Evolutionary conservation across 805 yeast species (phyloP).

Genomic region (Candida montana): DNA sequence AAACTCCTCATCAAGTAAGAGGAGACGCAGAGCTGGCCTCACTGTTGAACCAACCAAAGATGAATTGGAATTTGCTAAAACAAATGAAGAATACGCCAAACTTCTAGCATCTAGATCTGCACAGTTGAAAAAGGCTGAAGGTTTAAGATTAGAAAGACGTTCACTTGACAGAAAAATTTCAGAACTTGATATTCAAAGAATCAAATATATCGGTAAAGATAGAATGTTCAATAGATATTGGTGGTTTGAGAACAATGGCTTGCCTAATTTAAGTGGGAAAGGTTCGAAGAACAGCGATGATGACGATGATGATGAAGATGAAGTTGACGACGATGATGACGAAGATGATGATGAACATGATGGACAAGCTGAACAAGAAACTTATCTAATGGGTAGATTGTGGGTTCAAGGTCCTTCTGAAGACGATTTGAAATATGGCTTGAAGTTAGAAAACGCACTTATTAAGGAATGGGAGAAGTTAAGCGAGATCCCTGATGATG

Average conservation of each 20-base stretch:
- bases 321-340: conserved; percentile 39
- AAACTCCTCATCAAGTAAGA: conserved; percentile 9
- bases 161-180: conserved; percentile 56
- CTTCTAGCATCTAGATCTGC: conserved; percentile 42
- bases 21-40: conserved; percentile 29
- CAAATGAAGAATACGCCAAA: conserved; percentile 38
- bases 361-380: conserved; percentile 45
- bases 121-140: conserved; percentile 33
- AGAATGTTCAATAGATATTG: conserved; percentile 82
- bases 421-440: conserved; percentile 35
- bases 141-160: conserved; percentile 42
- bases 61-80: conserved; percentile 32
- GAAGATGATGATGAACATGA: conserved; percentile 42
- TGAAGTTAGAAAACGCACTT: conserved; percentile 27
- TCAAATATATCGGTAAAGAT: conserved; percentile 75
- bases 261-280: conserved; percentile 46
- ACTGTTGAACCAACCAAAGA: conserved; percentile 34
- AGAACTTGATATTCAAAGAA: conserved; percentile 72
- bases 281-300: conserved; percentile 20
- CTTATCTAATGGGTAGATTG: conserved; percentile 73
- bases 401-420: conserved; percentile 88
- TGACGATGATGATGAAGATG: conserved; percentile 31
- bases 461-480: conserved; percentile 25
- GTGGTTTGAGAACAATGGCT: conserved; percentile 91
- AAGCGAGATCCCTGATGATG: neutral